Conservation (phyloP, 129 eudicot species). For the Flaveria brownii region DNA sequence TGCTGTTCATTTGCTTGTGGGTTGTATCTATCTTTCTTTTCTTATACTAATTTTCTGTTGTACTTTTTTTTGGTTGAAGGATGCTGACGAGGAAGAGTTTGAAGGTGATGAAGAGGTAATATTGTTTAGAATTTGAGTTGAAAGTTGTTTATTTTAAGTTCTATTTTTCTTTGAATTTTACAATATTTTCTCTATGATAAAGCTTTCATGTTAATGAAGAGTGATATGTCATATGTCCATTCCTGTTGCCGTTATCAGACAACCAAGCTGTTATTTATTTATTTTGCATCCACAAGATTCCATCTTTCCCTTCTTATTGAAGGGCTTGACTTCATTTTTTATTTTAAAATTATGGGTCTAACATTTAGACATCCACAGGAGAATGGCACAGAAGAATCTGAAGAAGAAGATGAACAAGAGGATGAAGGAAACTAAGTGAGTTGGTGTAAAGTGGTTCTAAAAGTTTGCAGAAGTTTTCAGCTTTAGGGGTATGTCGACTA, state of each 20-base stretch:
- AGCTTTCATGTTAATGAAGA: background rate
- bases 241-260: background rate
- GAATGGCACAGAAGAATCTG: slow-evolving; percentile 50
- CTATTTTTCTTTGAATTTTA: background rate
- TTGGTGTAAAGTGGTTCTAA: slow-evolving; percentile 37
- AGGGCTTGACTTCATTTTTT: background rate
- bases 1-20: background rate
- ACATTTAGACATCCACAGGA: slow-evolving; percentile 34
- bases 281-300: background rate
- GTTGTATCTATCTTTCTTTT: background rate
- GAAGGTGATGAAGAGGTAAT: slow-evolving; percentile 68
- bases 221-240: background rate
- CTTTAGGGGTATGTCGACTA: slow-evolving; percentile 17
- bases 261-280: background rate
- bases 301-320: background rate
- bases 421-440: slow-evolving; percentile 32
- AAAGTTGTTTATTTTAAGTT: background rate
- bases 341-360: background rate
- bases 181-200: background rate
- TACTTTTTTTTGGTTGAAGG: slow-evolving; percentile 37
- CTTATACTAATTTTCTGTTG: slow-evolving; percentile 2
- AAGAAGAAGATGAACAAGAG: slow-evolving; percentile 32
- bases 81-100: slow-evolving; percentile 55
- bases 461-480: slow-evolving; percentile 19
- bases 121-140: slow-evolving; percentile 8